These are phyloP conservation scores for Taxillus chinensis DNA, from an alignment of 164 flowering plant species.

Conservation along the genomic window DNA sequence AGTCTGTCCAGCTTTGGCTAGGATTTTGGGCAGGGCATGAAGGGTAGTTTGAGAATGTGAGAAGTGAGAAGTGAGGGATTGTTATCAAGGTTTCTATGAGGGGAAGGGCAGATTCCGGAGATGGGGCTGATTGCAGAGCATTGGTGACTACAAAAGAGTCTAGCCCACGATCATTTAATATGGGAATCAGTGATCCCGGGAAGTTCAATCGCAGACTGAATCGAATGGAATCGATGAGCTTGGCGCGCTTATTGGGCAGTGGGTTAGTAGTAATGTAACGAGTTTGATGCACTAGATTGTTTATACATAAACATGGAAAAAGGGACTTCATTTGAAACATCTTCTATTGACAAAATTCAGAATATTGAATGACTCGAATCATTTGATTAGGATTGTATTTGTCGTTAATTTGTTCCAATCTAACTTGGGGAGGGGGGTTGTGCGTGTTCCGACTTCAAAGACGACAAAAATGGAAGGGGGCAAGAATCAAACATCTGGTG, in stretches of 20 bases:
- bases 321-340: not conserved
- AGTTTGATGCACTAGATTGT: conserved; percentile 18
- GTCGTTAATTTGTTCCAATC: too few species aligned
- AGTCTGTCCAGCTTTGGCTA: conserved; percentile 37
- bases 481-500: too few species aligned
- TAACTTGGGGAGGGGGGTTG: too few species aligned
- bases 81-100: conserved; percentile 36
- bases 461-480: too few species aligned
- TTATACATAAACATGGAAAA: not conserved
- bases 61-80: conserved; percentile 40
- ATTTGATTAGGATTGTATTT: too few species aligned
- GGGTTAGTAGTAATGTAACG: conserved; percentile 23
- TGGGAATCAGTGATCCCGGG: conserved; percentile 19
- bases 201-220: conserved; percentile 46
- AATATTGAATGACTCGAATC: too few species aligned
- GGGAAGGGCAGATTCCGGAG: conserved; percentile 57
- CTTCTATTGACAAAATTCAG: too few species aligned
- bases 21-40: conserved; percentile 52
- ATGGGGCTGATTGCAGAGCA: conserved; percentile 69
- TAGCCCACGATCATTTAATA: conserved; percentile 34
- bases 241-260: conserved; percentile 46
- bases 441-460: too few species aligned
- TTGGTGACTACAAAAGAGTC: conserved; percentile 71
- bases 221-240: conserved; percentile 65
- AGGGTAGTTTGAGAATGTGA: conserved; percentile 40